phyloP scores from a whole-genome alignment of 2,329 filamentous ascomycete genomes.

The Spiromastix sp. region DNA sequence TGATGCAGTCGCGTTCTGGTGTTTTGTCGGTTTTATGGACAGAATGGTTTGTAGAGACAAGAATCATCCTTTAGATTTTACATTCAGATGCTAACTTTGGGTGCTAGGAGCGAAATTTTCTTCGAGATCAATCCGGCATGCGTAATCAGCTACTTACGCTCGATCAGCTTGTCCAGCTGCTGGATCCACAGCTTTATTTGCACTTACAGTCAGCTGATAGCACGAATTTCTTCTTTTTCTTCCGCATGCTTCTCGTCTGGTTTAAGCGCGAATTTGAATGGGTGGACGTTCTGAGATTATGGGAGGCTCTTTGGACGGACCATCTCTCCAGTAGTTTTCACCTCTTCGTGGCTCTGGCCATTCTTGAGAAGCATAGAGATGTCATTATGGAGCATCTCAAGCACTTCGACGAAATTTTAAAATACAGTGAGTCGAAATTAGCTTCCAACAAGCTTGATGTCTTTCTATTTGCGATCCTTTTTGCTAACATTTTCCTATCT shows the following conservation, averaged over 20 bases:
- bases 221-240: conserved; percentile 99
- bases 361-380: conserved; percentile 89
- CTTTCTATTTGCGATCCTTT: background rate
- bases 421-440: conserved; percentile 61
- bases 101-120: conserved; percentile 71
- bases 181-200: conserved; percentile 88
- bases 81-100: background rate
- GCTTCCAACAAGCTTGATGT: background rate
- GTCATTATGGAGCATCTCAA: conserved; percentile 91
- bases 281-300: conserved; percentile 74
- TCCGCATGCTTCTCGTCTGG: conserved; percentile 97
- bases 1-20: conserved; percentile 95
- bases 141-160: conserved; percentile 79
- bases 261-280: conserved; percentile 96
- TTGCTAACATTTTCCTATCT: conserved; percentile 7
- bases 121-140: conserved; percentile 95
- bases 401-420: conserved; percentile 93
- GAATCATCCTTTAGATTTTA: background rate
- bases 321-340: conserved; percentile 83
- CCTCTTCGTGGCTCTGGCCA: conserved; percentile 84
- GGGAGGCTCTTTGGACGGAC: conserved; percentile 94
- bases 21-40: conserved; percentile 90
- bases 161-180: conserved; percentile 89
- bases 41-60: conserved; percentile 53
- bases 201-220: conserved; percentile 85